Percentiles rank a stretch among this genome's conserved stretches.
Conservation (phyloP, 352 stramenopile species). For the Phytophthora pisi region DNA sequence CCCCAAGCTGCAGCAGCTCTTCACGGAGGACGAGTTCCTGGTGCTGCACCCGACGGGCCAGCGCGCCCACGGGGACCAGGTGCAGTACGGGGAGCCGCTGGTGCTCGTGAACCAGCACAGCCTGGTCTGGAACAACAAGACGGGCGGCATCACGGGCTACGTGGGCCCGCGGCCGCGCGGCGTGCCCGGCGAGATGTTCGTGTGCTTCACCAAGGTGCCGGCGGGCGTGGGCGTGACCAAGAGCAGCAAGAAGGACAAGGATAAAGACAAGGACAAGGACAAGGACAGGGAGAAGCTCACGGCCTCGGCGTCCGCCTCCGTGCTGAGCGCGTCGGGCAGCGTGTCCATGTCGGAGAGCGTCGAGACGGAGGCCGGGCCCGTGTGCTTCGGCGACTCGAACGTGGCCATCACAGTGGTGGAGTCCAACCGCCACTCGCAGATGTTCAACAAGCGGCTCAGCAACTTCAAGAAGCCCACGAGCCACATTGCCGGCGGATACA, state of each 20-base stretch:
- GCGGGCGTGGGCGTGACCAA: slow-evolving; percentile 23
- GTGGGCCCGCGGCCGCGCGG: slow-evolving; percentile 70
- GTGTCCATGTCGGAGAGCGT: slow-evolving; percentile 23
- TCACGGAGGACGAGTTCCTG: slow-evolving; percentile 85
- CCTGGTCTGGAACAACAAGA: slow-evolving; percentile 91
- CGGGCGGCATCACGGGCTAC: slow-evolving; percentile 86
- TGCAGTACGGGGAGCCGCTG: slow-evolving; percentile 76
- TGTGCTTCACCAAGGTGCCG: slow-evolving; percentile 56
- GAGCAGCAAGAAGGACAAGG: slow-evolving; percentile 33
- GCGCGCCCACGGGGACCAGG: slow-evolving; percentile 45
- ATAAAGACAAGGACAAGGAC: slow-evolving; percentile 26
- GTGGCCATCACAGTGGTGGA: slow-evolving; percentile 78
- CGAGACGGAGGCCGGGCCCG: slow-evolving; percentile 25
- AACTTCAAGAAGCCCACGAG: slow-evolving; percentile 91
- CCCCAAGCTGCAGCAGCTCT: slow-evolving; percentile 66
- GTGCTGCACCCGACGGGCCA: slow-evolving; percentile 70
- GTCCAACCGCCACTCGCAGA: slow-evolving; percentile 82
- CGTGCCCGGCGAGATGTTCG: slow-evolving; percentile 78
- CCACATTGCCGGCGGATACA: slow-evolving; percentile 79
- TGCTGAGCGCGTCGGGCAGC: slow-evolving; percentile 27
- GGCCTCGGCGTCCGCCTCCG: slow-evolving; percentile 23
- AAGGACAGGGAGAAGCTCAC: neutral
- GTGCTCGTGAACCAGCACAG: slow-evolving; percentile 87
- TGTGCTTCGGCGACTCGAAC: slow-evolving; percentile 76
- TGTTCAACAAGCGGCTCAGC: slow-evolving; percentile 85